Evolutionary conservation across 148 eudicot species (phyloP).

Genomic region (Fagopyrum tataricum): DNA sequence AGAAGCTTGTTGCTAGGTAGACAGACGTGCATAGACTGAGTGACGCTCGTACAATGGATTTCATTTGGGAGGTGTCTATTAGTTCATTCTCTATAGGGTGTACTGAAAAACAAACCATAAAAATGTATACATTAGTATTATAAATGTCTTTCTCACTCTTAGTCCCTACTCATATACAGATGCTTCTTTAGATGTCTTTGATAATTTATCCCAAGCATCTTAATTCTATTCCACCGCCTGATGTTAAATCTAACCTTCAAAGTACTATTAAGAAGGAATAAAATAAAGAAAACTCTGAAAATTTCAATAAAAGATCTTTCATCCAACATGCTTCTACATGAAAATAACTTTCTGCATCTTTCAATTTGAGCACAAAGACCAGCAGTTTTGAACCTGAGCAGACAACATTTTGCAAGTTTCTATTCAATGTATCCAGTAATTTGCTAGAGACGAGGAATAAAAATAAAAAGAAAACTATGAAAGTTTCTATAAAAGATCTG

Average conservation of each 20-base stretch:
- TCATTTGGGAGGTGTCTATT: constrained; percentile 58
- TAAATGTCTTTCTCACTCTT: neutral
- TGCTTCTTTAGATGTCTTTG: neutral
- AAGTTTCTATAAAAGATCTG: neutral
- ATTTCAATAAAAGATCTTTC: no score
- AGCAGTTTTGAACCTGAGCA: neutral
- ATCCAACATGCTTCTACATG: neutral
- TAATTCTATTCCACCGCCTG: neutral
- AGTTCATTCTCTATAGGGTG: constrained; percentile 85
- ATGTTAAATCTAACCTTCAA: neutral
- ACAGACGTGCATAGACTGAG: constrained; percentile 52
- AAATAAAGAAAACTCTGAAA: neutral
- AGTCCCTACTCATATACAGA: neutral
- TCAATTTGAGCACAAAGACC: neutral
- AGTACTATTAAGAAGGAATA: neutral
- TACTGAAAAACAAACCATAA: constrained; percentile 34
- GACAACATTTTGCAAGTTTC: neutral
- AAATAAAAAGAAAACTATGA: neutral
- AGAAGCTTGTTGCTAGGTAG: constrained; percentile 65
- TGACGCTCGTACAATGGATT: constrained; percentile 55
- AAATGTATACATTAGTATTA: neutral
- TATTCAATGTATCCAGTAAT: neutral
- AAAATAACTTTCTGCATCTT: neutral
- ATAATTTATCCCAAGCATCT: neutral
- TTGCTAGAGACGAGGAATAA: neutral